Evolutionary conservation across 306 rosid genomes (phyloP), one percentile per base, ranked within the genome.

Genomic region (Prosopis cineraria): DNA sequence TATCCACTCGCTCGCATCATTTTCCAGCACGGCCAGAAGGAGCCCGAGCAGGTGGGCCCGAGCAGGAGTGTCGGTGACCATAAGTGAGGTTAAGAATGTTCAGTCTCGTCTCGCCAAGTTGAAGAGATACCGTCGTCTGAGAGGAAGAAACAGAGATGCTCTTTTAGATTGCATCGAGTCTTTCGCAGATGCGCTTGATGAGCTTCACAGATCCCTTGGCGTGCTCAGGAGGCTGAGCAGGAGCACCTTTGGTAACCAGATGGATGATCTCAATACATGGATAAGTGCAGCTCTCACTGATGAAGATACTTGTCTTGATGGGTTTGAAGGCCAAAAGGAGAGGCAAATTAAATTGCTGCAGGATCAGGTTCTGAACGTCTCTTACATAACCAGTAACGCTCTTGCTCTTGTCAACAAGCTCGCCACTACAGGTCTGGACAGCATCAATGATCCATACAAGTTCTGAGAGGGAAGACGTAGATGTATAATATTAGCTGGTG

Each of bases 41-140:
- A 89, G 93, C 80, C 92, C 90, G 0, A 56, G 86, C 68, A 80
- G 34, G 72, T 91, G 97, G 94, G 97, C 97, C 12, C 25, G 91
- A 43, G 91, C 89, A 10, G 91, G 91, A 27, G 90, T 91, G 65
- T 86, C 97, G 1, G 97, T 91, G 59, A 81, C 93, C 7, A 68
- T 91, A 16, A 27, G 60, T 0, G 97, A 91, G 78, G 82, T 72
- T 31, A 82, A 88, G 82, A 64, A 47, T 14, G 83, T 82, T 37
- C 74, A 68, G 16, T 29, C 45, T 11, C 68, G 82, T 79, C 75
- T 91, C 31, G 45, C 29, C 33, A 80, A 36, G 24, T 37, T 87
- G 65, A 84, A 76, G 80, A 78, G 33, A 5, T 56, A 17, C 24
- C 41, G 19, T n/a, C n/a, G 37, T 37, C 6, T 78, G 29, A 73